A percentile compares a stretch with the other conserved stretches of the same genome.
Conservation (phyloP, 2,329 filamentous ascomycete genomes). For the Emmonsiellopsis sp. region DNA sequence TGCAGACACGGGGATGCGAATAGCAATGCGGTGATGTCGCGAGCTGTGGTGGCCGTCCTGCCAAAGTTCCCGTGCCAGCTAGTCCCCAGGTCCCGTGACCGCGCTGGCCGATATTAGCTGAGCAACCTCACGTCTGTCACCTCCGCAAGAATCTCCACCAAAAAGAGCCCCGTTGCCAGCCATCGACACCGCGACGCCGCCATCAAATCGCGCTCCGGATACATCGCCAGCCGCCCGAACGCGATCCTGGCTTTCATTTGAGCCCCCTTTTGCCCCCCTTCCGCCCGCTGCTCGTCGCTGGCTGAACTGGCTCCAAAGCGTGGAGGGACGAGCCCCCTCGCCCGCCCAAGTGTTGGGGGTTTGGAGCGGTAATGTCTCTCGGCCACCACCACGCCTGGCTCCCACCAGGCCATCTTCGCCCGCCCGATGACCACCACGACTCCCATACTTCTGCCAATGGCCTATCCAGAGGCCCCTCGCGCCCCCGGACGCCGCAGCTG, state of each 20-base stretch:
- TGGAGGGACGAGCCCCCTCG: constrained; percentile 36
- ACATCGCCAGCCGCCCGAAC: constrained; percentile 19
- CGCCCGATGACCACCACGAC: constrained; percentile 49
- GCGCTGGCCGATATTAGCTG: constrained; percentile 10
- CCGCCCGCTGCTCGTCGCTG: constrained; percentile 14
- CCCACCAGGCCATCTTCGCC: constrained; percentile 49
- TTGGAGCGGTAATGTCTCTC: constrained; percentile 50
- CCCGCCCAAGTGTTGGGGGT: constrained; percentile 37
- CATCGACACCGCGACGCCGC: constrained; percentile 26
- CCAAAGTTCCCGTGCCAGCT: no score
- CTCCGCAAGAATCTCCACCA: constrained; percentile 33
- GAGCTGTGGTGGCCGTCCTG: no score
- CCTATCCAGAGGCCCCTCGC: constrained; percentile 32
- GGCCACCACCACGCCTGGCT: constrained; percentile 61
- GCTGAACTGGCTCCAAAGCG: constrained; percentile 28
- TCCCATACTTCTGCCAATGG: constrained; percentile 32
- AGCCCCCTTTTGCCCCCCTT: background rate
- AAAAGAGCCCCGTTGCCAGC: constrained; percentile 19
- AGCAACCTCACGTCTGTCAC: constrained; percentile 29
- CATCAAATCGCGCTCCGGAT: constrained; percentile 25
- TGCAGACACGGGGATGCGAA: no score
- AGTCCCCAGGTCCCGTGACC: constrained; percentile 11
- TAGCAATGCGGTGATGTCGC: no score
- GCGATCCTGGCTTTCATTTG: constrained; percentile 9
- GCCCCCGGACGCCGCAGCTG: constrained; percentile 35